Base-by-base conservation (phyloP, 768 basidiomycete genomes). In the Auricularia sp. region DNA sequence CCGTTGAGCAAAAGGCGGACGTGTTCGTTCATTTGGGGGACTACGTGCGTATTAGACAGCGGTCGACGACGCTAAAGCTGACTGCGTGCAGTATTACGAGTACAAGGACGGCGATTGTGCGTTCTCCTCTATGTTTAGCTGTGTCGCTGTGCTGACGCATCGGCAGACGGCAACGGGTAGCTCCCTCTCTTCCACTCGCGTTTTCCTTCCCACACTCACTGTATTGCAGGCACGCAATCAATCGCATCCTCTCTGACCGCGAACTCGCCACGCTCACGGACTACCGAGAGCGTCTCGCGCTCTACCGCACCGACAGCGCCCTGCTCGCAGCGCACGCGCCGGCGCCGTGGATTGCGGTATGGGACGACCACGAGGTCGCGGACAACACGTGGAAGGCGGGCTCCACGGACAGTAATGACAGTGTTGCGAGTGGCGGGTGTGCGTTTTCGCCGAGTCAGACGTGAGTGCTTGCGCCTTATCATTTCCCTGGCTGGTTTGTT, bases 321-420 rank as follows among this genome's bases (percentile, higher is more conserved):
- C 75, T 84, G 37, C 70, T 76, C n/a, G 70, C 71, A 63, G 81
- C 82, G 7, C 84, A 85, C 71, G 77, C 78, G 67, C 75, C 72
- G 54, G 77, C 74, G 29, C 83, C 83, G 8, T 85, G 83, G 83
- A 82, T 83, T 65, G 80, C 79, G 4, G 80, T 83, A n/a, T 82
- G 81, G 81, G 80, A 68, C 63, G 77, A 71, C 58, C 63, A 67
- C 39, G 61, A 83, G 79, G 78, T 84, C 59, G 80, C 83, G 14
- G 82, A 85, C 71, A 79, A 85, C 65, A 70, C 80, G 0, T 85
- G 83, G 83, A 83, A 83, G 68, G 79, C 81, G 2, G 83, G 83
- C 14, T 80, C 81, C 1, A 79, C 83, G 18, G 75, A 84, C 68
- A 81, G 80, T 3, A 85, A 85, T 67, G 82, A 85, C 70, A 18